These are phyloP conservation scores for Kalmusia sp. DNA, from an alignment of 2,329 filamentous ascomycete genomes.

Conservation along the genomic window DNA sequence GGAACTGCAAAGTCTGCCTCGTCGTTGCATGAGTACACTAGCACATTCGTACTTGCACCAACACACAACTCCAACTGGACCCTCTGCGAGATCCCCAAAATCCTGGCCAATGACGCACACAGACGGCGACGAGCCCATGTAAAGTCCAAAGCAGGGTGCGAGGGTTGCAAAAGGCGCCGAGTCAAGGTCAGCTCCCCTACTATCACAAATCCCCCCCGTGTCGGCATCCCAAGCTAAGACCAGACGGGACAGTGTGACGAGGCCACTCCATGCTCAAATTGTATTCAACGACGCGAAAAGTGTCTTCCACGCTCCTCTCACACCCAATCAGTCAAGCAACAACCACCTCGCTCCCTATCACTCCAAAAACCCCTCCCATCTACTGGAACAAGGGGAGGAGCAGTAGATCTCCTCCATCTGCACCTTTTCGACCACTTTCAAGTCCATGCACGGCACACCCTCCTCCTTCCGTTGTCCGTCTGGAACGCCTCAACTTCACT, in stretches of 20 bases:
- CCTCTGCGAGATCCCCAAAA: background rate
- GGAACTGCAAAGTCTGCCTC: no score
- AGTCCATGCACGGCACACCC: background rate
- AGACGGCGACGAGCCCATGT: background rate
- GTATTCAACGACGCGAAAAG: background rate
- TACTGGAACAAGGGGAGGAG: no score
- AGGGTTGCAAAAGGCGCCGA: background rate
- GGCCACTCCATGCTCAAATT: background rate
- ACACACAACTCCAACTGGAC: background rate
- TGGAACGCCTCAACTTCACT: background rate
- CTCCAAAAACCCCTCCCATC: no score
- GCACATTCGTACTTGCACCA: background rate
- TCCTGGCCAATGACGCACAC: background rate
- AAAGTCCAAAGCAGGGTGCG: background rate
- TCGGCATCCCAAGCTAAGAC: no score
- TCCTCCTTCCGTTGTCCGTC: background rate
- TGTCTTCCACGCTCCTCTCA: background rate
- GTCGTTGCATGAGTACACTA: background rate
- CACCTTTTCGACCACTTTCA: conserved; percentile 6
- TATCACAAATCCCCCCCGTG: no score
- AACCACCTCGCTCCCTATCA: no score
- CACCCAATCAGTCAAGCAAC: no score
- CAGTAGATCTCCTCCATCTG: background rate
- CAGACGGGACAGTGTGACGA: background rate
- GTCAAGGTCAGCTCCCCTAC: background rate